Base-by-base conservation (phyloP, 2,329 filamentous ascomycete genomes). In the Aspergillus pseudonomiae region DNA sequence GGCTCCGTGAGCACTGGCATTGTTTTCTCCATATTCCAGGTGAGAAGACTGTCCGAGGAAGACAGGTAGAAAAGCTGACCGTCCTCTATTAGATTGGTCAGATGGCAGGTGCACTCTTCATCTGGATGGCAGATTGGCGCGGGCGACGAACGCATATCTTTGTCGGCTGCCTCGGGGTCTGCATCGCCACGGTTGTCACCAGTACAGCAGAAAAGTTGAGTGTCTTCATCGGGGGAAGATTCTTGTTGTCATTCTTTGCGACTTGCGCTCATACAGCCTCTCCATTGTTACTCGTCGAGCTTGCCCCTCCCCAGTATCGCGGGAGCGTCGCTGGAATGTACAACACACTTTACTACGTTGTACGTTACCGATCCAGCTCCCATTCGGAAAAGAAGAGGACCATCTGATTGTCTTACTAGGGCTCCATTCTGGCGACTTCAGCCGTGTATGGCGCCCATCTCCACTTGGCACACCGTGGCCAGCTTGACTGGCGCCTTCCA, bases 11-110 rank as follows among this genome's bases (percentile, higher is more conserved):
- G 63, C 24, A 64, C 63, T 6, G 59, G 63, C 2, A 64, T 64
- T 34, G 63, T 62, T 32, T 64, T 64, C 58, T 60, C 63, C 24
- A 64, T 64, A 52, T 64, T 64, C 34, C 63, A 64, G 63, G 56
- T 63, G 36, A 6, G 14, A 59, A n/a, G 19, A 19, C 16, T 53
- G 28, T 6, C 16, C 3, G n/a, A 34, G 9, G 19, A 10, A 28
- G 6, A 34, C n/a, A 19, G 19, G 6, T 48, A 3, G 6, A 24
- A 39, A 48, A 16, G 14, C 46, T 63, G 24, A 48, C 24, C 12
- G 61, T 30, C 9, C 5, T 30, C n/a, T 7, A 14, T 26, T 21
- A 63, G 62, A 53, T 64, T 6, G 63, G 63, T 24, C 59, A 62
- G 59, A 64, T 64, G 63, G 57, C 41, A 30, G 63, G 63, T 16